Evolutionary conservation across 768 basidiomycete genomes (phyloP), one percentile per base, ranked within the genome.

Genomic region (Lactarius evosmus): DNA sequence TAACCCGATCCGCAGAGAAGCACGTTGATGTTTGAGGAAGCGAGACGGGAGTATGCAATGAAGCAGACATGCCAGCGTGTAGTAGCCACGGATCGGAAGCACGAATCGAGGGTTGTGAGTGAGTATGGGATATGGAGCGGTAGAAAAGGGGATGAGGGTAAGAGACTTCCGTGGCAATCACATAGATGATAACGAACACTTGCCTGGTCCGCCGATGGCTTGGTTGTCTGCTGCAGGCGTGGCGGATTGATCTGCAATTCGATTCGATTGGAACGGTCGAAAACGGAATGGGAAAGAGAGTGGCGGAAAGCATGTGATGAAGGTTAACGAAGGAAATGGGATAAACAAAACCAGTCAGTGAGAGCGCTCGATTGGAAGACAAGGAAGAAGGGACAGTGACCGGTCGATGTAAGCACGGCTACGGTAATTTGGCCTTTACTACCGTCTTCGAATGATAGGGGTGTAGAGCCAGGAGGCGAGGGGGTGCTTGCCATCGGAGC

Each of bases 191-290:
- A 65, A 50, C 50, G 59, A 60, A 61, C 34, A 65, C 64, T 61
- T 52, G 64, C 64, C 64, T 61, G 55, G 64, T 60, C 60, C 64
- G 64, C 64, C 64, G 60, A 61, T 41, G 59, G 59, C 16, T 25
- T 56, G 54, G 59, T 60, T 36, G 46, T 11, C 49, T 52, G 60
- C 59, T 65, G 55, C 55, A 65, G 46, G 60, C 54, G 64, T 65
- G 64, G 60, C 32, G 32, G 60, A 60, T 65, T 65, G 64, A 65
- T 65, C 64, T 65, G 64, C 64, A 65, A 40, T 61, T 65, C 44
- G 55, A 52, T 65, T 56, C 53, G 46, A 64, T 61, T 61, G 34
- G 63, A 60, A 65, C 33, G 34, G 51, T 46, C 44, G 51, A 50
- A 60, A 50, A 36, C 58, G 46, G 46, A 64, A 64, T 30, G 30